These are phyloP conservation scores for Lasiosphaeria ovina DNA, from an alignment of 495 filamentous ascomycete species.

Conservation along the genomic window DNA sequence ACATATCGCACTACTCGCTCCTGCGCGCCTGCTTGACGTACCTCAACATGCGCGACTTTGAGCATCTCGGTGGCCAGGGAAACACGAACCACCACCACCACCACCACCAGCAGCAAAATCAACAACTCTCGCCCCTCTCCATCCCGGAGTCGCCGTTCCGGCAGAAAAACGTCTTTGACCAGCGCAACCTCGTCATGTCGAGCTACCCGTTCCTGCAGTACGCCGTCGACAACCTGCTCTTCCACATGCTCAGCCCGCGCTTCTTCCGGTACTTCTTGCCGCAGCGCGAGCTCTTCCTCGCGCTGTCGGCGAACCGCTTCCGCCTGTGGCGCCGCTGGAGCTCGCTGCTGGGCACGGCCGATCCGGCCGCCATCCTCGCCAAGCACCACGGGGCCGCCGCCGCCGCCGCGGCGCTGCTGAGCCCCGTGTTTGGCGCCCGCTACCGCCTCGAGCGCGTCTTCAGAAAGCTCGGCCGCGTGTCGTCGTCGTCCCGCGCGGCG, in stretches of 20 bases:
- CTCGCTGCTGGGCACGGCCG: conserved; percentile 30
- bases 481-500: not conserved
- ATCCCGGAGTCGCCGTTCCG: conserved; percentile 7
- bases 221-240: conserved; percentile 36
- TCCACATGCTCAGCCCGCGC: conserved; percentile 33
- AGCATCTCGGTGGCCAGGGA: conserved; percentile 24
- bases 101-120: not conserved
- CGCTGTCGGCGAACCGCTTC: conserved; percentile 26
- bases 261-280: conserved; percentile 37
- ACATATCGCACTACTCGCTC: conserved; percentile 35
- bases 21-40: conserved; percentile 35
- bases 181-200: conserved; percentile 30
- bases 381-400: conserved; percentile 8
- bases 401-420: conserved; percentile 21
- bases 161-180: conserved; percentile 18
- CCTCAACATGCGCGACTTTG: conserved; percentile 39
- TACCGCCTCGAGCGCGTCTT: conserved; percentile 33
- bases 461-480: conserved; percentile 24
- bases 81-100: not conserved
- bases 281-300: conserved; percentile 28
- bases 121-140: not conserved
- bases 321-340: conserved; percentile 41
- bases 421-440: conserved; percentile 35
- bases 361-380: conserved; percentile 24
- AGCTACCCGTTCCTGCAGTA: conserved; percentile 39